A percentile compares a stretch with the other conserved stretches of the same genome.
Conservation (phyloP, 345 rosid genomes). For the Rhodomyrtus tomentosa region DNA sequence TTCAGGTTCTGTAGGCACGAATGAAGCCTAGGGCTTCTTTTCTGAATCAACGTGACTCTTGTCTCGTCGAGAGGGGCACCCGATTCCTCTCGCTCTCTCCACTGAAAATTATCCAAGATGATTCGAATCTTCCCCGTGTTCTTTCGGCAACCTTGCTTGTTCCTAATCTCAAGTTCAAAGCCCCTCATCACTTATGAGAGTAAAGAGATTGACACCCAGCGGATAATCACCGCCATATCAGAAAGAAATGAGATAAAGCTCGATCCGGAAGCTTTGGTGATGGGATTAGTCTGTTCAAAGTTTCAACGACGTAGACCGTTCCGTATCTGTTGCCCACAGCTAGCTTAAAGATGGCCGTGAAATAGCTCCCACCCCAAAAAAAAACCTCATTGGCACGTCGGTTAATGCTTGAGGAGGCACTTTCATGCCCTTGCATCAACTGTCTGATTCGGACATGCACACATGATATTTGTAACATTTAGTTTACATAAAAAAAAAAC, state of each 20-base stretch:
- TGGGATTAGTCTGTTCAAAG: neutral
- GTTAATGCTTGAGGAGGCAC: neutral
- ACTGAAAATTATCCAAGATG: neutral
- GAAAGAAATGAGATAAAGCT: neutral
- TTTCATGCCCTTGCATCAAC: neutral
- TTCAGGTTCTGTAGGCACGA: neutral
- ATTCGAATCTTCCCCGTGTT: neutral
- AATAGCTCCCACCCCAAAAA: neutral
- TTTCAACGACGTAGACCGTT: neutral
- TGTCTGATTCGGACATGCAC: neutral
- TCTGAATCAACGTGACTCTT: neutral
- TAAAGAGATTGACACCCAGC: neutral
- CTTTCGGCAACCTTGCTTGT: neutral
- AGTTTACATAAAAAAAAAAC: neutral
- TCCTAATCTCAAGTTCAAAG: neutral
- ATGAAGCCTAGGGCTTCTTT: neutral
- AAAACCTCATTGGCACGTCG: neutral
- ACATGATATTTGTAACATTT: neutral
- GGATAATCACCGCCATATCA: neutral
- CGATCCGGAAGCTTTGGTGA: neutral
- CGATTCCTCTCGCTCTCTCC: neutral
- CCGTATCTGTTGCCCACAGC: neutral
- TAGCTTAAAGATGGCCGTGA: neutral
- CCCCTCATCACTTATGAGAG: neutral
- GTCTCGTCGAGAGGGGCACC: neutral